phyloP scores from a whole-genome alignment of 345 rosid species.

The Arabidopsis thaliana region DNA sequence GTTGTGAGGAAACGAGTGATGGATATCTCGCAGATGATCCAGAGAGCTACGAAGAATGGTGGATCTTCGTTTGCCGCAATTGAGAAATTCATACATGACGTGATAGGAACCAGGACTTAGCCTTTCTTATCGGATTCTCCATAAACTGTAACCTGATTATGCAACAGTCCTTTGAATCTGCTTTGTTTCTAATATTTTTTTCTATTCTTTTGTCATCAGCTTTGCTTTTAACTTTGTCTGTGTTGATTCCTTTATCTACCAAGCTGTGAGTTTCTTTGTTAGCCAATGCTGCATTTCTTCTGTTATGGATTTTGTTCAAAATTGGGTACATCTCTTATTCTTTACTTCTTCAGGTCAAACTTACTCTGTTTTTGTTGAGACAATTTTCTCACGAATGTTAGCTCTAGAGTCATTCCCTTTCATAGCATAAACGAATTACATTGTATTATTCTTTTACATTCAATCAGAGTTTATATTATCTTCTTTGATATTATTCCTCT shows the following conservation, averaged over 20 bases:
- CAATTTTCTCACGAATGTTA: constrained; percentile 17
- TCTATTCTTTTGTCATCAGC: not conserved
- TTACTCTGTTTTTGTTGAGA: constrained; percentile 13
- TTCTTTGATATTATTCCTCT: not conserved
- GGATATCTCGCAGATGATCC: constrained; percentile 28
- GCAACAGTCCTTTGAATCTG: not conserved
- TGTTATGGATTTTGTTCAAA: not conserved
- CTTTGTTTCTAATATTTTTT: too few relatives aligned
- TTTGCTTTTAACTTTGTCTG: not conserved
- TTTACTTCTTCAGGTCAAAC: not conserved
- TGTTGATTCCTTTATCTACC: not conserved
- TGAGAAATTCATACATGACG: not conserved
- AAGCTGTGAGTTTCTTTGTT: not conserved
- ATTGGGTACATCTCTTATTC: not conserved
- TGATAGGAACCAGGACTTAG: not conserved
- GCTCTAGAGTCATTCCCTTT: not conserved
- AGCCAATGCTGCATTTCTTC: not conserved
- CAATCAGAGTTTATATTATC: not conserved
- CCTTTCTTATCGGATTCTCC: not conserved
- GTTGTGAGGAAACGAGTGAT: constrained; percentile 39
- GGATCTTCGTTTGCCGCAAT: constrained; percentile 40
- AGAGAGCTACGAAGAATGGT: constrained; percentile 33
- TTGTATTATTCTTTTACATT: constrained; percentile 21
- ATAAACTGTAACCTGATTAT: not conserved
- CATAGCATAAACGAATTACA: not conserved